Base-by-base conservation (phyloP, 148 eudicot genomes). In the Nepenthes mirabilis region DNA sequence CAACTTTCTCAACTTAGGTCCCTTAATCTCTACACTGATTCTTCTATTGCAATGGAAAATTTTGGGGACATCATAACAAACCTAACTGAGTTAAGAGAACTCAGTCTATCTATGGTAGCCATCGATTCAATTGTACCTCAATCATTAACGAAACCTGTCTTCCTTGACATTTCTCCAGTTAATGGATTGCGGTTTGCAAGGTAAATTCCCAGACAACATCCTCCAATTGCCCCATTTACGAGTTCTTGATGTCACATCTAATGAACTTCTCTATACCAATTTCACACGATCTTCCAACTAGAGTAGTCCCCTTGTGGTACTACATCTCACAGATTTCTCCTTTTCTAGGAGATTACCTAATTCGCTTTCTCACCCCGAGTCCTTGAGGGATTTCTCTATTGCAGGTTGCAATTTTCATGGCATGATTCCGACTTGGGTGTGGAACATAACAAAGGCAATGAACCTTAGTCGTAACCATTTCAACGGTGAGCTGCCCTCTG, bases 11-110 rank as follows among this genome's bases (percentile, higher is more conserved):
- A 36, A 9, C 40, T 68, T 2, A 33, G 3, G 3, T 56, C 10
- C 5, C 58, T 68, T 34, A 61, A 68, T 56, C 72, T 68, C 56
- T 49, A 56, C 2, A 45, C 54, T 7, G 32, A n/a, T n/a, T n/a
- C 48, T 40, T 43, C 7, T 2, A n/a, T 14, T 5, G 14, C 8
- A 12, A 10, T 32, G 36, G 14, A 50, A 5, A 37, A 62, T 36
- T 35, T 68, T 11, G 3, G 37, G 3, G 13, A 1, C 9, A 37
- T 62, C 14, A 10, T 13, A 5, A 23, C 12, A 23, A 68, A 62
- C 60, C 9, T 68, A 5, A 62, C 72, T 1, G 32, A 62, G 1
- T 48, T 68, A 37, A 36, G 14, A 47, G 54, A 52, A 57, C 66
- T 68, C 13, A 23, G 59, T 33, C 66, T 61, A 49, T 9, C 33